phyloP scores from a whole-genome alignment of 305 asterid genomes.

The Rubia peregrina region DNA sequence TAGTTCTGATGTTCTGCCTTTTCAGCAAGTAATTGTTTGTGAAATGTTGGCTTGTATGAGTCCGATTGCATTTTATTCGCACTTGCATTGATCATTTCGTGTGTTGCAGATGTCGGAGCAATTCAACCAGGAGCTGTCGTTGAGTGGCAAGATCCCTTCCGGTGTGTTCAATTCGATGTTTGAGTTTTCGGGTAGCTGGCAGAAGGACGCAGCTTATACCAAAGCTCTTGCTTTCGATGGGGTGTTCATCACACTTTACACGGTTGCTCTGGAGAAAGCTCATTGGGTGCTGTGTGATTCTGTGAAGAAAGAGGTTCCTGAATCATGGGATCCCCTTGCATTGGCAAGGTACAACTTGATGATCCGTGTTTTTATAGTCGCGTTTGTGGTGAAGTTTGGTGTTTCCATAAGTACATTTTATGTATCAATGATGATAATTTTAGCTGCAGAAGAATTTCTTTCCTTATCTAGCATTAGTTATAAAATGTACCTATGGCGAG shows the following conservation, averaged over 20 bases:
- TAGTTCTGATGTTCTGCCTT: conserved; percentile 79
- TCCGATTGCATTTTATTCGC: not conserved
- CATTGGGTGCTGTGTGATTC: conserved; percentile 76
- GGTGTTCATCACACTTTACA: conserved; percentile 69
- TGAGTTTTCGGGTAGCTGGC: conserved; percentile 96
- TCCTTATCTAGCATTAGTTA: not conserved
- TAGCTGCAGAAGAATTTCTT: not conserved
- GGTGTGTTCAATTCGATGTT: conserved; percentile 96
- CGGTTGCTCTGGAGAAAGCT: conserved; percentile 89
- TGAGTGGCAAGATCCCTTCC: conserved; percentile 84
- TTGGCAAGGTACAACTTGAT: conserved; percentile 61
- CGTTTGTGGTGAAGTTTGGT: not conserved
- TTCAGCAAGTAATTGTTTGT: conserved; percentile 62
- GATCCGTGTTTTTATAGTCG: not conserved
- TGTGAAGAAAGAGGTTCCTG: conserved; percentile 85
- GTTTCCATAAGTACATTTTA: not conserved
- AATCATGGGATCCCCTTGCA: conserved; percentile 92
- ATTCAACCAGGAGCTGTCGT: conserved; percentile 74
- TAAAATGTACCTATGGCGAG: not conserved
- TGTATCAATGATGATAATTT: not conserved
- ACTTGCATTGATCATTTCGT: conserved; percentile 6
- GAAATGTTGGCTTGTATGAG: not conserved
- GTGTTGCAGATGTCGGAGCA: conserved; percentile 89
- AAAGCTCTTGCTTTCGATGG: conserved; percentile 91
- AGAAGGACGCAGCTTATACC: conserved; percentile 84